phyloP scores from a whole-genome alignment of 768 basidiomycete species.

The Galerina marginata region DNA sequence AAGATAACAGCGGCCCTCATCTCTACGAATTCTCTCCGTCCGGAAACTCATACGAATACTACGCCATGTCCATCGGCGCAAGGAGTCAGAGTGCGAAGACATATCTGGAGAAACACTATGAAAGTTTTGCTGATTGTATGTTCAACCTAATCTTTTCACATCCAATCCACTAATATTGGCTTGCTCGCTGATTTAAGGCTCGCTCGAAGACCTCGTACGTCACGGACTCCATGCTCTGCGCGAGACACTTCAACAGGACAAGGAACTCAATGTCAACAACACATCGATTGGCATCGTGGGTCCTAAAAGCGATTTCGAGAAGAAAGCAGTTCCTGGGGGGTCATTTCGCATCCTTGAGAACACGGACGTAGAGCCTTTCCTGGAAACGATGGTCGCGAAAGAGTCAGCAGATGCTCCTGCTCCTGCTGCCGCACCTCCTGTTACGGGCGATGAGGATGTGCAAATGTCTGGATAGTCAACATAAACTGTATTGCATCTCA shows the following conservation, averaged over 20 bases:
- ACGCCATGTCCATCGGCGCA: conserved; percentile 98
- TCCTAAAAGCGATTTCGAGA: conserved; percentile 65
- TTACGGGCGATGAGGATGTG: conserved; percentile 74
- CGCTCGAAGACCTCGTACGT: conserved; percentile 84
- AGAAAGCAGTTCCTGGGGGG: conserved; percentile 52
- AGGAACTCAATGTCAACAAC: conserved; percentile 91
- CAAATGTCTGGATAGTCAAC: conserved; percentile 76
- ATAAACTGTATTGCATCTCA: conserved; percentile 22
- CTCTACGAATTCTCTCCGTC: conserved; percentile 98
- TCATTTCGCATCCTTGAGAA: conserved; percentile 88
- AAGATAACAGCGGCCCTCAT: conserved; percentile 96
- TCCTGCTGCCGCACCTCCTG: conserved; percentile 41
- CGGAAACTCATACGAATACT: conserved; percentile 97
- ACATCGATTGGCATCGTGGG: conserved; percentile 96
- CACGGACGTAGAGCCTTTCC: conserved; percentile 71
- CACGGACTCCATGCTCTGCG: conserved; percentile 95
- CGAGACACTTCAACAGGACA: conserved; percentile 98
- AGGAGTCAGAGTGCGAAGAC: conserved; percentile 98
- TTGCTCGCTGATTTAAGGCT: conserved; percentile 49
- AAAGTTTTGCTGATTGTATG: conserved; percentile 85
- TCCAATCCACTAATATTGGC: neutral
- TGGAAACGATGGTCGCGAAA: conserved; percentile 81
- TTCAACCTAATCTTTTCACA: neutral
- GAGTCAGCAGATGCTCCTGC: conserved; percentile 48
- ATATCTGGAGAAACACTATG: conserved; percentile 94